phyloP scores from a whole-genome alignment of 352 stramenopile genomes.

The Phytophthora cryptogea region DNA sequence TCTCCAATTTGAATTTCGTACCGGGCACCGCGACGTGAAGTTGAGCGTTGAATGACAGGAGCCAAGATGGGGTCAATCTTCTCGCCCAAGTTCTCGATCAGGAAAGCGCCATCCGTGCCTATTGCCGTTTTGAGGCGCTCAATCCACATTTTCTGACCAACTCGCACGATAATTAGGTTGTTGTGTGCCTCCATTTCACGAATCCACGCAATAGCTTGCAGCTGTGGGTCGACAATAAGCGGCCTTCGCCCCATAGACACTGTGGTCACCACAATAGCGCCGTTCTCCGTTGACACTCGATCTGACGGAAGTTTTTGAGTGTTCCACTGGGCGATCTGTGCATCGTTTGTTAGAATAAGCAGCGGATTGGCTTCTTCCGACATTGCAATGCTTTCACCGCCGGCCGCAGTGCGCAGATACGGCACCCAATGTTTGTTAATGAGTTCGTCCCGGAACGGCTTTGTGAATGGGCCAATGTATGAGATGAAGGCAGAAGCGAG shows the following conservation, averaged over 20 bases:
- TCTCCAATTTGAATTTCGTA: slow-evolving; percentile 96
- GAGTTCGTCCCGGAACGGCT: slow-evolving; percentile 93
- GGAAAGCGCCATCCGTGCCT: slow-evolving; percentile 90
- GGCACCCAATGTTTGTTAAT: slow-evolving; percentile 94
- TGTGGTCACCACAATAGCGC: slow-evolving; percentile 92
- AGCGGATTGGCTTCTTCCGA: slow-evolving; percentile 90
- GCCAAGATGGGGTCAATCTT: slow-evolving; percentile 94
- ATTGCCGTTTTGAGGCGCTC: slow-evolving; percentile 94
- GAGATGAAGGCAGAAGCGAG: slow-evolving; percentile 95
- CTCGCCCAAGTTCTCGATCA: slow-evolving; percentile 96
- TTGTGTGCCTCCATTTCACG: slow-evolving; percentile 91
- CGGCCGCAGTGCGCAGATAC: slow-evolving; percentile 87
- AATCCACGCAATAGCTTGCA: slow-evolving; percentile 95
- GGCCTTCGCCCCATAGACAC: slow-evolving; percentile 89
- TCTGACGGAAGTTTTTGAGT: slow-evolving; percentile 92
- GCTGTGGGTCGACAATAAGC: slow-evolving; percentile 94
- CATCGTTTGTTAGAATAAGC: slow-evolving; percentile 91
- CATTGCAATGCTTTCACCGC: slow-evolving; percentile 90
- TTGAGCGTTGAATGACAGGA: slow-evolving; percentile 94
- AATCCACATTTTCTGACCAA: slow-evolving; percentile 95
- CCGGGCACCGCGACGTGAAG: slow-evolving; percentile 91
- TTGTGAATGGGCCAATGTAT: slow-evolving; percentile 96
- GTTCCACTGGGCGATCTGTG: slow-evolving; percentile 94
- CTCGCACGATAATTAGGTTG: slow-evolving; percentile 94
- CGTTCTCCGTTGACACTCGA: slow-evolving; percentile 94